Conservation (phyloP, 805 yeast genomes). For the Yamadazyma kitorensis region DNA sequence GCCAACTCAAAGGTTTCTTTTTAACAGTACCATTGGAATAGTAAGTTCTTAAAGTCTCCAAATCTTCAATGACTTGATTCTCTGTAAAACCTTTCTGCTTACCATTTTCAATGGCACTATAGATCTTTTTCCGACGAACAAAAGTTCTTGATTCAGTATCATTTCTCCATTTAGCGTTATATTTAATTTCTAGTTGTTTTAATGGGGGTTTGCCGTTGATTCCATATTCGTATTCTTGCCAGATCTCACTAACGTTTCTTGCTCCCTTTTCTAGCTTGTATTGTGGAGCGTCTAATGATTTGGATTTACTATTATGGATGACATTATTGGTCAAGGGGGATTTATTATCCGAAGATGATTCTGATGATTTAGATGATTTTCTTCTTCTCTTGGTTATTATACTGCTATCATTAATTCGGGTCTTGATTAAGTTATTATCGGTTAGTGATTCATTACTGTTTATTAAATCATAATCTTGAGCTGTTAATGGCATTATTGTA, state of each 20-base stretch:
- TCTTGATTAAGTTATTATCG: conserved; percentile 1
- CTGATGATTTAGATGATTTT: conserved; percentile 8
- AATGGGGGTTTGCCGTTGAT: conserved; percentile 52
- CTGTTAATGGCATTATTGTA: too few species aligned
- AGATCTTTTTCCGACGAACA: conserved; percentile 50
- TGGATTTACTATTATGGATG: neutral
- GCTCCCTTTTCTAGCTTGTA: conserved; percentile 26
- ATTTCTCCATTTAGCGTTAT: conserved; percentile 54
- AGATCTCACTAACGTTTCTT: conserved; percentile 45
- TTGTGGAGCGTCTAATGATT: conserved; percentile 18
- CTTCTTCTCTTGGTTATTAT: conserved; percentile 5
- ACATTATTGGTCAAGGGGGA: conserved; percentile 1
- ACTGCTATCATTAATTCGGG: neutral
- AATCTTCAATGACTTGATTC: conserved; percentile 40
- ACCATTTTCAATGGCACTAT: conserved; percentile 54
- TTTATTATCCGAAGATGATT: conserved; percentile 8
- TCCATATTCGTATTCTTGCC: conserved; percentile 57
- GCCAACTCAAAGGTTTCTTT: conserved; percentile 29
- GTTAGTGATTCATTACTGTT: neutral
- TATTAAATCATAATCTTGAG: neutral
- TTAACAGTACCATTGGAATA: conserved; percentile 39
- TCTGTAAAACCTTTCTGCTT: conserved; percentile 41
- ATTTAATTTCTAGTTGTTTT: conserved; percentile 45
- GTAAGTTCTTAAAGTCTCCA: conserved; percentile 44
- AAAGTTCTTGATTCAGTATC: conserved; percentile 54